Evolutionary conservation across 768 basidiomycete species (phyloP), one percentile per base, ranked within the genome.

Genomic region (Mycena pura): DNA sequence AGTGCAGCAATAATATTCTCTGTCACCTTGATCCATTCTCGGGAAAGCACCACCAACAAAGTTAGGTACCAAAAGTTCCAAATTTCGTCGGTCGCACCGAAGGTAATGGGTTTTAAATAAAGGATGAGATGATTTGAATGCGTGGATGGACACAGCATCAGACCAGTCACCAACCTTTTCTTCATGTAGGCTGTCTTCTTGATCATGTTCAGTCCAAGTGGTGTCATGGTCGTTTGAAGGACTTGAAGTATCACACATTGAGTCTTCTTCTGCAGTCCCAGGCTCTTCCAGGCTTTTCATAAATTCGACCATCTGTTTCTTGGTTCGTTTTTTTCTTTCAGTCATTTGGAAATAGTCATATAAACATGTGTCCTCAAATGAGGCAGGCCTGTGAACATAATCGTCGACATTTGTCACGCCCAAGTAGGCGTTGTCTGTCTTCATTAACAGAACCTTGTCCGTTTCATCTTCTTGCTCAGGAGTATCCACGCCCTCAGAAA

Each of bases 51-150:
- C n/a, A n/a, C n/a, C n/a, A n/a, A n/a, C n/a, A 65, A 73, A 74
- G 49, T 71, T 69, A 1, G 72, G 71, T 9, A 73, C 69, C 9
- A 36, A 22, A 7, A 54, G 31, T 34, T 43, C 14, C 22, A 60
- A 32, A 9, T 28, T 2, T 39, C 28, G 3, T 45, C 7, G 15
- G 25, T 39, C 34, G 31, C 27, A 38, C 39, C 8, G 7, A 19
- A 53, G 7, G 21, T 53, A 48, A 38, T 57, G 47, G 32, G 36
- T 17, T 9, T 29, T 17, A 19, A 19, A 21, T 36, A 53, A 29
- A 7, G 51, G 51, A 40, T 53, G 51, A 57, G 5, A 22, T 24
- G 19, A 28, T 38, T 25, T 22, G 36, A 9, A n/a, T 3, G 28
- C 31, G 51, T 21, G 19, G n/a, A n/a, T n/a, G n/a, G n/a, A n/a